phyloP scores from a whole-genome alignment of 805 yeast genomes.

The Jamesozyma hellenica region DNA sequence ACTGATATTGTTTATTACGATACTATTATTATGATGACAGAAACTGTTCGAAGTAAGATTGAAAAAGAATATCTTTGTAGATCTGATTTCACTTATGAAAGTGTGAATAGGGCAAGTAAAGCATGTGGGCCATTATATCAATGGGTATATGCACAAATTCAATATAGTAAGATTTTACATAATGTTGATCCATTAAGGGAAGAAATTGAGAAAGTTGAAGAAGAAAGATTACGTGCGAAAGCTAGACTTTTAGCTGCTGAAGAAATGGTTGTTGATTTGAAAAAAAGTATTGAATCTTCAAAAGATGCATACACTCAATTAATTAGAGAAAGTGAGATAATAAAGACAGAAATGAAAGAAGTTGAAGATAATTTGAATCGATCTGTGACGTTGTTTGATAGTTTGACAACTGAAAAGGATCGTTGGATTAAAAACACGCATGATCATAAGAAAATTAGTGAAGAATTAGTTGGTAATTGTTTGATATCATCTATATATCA shows the following conservation, averaged over 20 bases:
- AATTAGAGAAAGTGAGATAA: slow-evolving; percentile 70
- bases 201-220: slow-evolving; percentile 55
- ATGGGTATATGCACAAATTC: slow-evolving; percentile 87
- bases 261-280: slow-evolving; percentile 70
- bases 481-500: slow-evolving; percentile 52
- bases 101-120: slow-evolving; percentile 81
- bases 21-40: slow-evolving; percentile 46
- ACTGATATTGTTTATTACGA: slow-evolving; percentile 69
- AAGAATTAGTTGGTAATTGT: slow-evolving; percentile 51
- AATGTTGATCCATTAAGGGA: slow-evolving; percentile 61
- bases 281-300: slow-evolving; percentile 54
- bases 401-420: slow-evolving; percentile 52
- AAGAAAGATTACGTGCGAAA: slow-evolving; percentile 48
- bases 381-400: slow-evolving; percentile 52
- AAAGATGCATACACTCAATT: slow-evolving; percentile 59
- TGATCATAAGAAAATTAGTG: slow-evolving; percentile 38
- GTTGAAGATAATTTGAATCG: slow-evolving; percentile 55
- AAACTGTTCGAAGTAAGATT: slow-evolving; percentile 46
- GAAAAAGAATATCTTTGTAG: slow-evolving; percentile 49
- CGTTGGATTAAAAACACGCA: slow-evolving; percentile 64
- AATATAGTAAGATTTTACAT: slow-evolving; percentile 61
- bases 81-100: slow-evolving; percentile 56
- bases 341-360: slow-evolving; percentile 56
- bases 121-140: slow-evolving; percentile 88
- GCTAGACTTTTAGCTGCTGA: slow-evolving; percentile 67